Conservation (phyloP, 257 asterid species). For the Misopates orontium region DNA sequence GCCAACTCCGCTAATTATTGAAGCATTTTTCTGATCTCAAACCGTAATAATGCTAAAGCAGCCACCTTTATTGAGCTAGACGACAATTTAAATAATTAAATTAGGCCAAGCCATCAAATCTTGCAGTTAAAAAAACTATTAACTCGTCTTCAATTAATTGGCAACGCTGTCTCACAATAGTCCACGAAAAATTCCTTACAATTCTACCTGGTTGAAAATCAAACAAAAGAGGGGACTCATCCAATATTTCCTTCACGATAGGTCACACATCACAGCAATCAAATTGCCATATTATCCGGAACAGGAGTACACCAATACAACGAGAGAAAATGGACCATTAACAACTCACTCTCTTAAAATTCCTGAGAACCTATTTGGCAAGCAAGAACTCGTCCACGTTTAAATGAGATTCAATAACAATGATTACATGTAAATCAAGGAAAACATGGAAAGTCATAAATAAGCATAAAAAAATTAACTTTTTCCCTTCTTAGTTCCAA, state of each 20-base stretch:
- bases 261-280: constrained; percentile 21
- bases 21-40: constrained; percentile 2
- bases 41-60: background rate
- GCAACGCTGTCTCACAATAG: constrained; percentile 9
- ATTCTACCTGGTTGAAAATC: constrained; percentile 23
- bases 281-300: constrained; percentile 10
- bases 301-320: constrained; percentile 22
- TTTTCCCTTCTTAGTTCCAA: constrained; percentile 19
- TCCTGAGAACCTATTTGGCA: constrained; percentile 12
- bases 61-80: constrained; percentile 8
- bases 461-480: background rate
- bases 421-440: constrained; percentile 7
- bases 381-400: constrained; percentile 19
- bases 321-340: constrained; percentile 23
- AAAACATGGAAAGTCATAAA: constrained; percentile 21
- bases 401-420: constrained; percentile 10
- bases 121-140: constrained; percentile 10
- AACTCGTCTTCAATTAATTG: constrained; percentile 18
- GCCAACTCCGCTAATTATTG: constrained; percentile 1
- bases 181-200: background rate
- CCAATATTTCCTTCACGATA: constrained; percentile 9
- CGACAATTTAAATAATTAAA: constrained; percentile 13
- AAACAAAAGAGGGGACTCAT: constrained; percentile 25
- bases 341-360: constrained; percentile 5
- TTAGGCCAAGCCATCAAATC: constrained; percentile 7